Conservation (phyloP, 176 grass and related monocot genomes). For the Lolium perenne region DNA sequence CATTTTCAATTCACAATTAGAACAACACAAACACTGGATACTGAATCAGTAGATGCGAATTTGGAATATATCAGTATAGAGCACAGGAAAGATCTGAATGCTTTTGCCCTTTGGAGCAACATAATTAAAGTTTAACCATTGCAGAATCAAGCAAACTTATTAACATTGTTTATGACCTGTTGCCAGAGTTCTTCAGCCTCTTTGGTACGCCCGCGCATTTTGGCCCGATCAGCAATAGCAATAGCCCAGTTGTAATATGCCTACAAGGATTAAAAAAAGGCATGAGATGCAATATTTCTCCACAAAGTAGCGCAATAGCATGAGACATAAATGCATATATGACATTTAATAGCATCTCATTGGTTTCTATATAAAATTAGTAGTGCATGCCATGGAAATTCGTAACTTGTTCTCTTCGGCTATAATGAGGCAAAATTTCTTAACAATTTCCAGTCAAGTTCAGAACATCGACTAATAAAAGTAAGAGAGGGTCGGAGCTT, state of each 20-base stretch:
- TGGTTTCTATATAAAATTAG: background rate
- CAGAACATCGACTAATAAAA: background rate
- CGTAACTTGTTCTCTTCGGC: background rate
- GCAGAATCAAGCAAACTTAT: background rate
- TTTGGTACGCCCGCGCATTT: slow-evolving; percentile 85
- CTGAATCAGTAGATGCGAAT: background rate
- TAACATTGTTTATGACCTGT: slow-evolving; percentile 54
- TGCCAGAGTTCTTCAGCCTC: slow-evolving; percentile 92
- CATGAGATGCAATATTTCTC: background rate
- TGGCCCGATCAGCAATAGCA: slow-evolving; percentile 84
- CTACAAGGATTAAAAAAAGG: slow-evolving; percentile 39
- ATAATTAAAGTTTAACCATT: background rate
- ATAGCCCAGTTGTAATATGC: slow-evolving; percentile 91
- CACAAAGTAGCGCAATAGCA: background rate
- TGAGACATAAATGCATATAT: background rate
- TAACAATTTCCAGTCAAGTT: background rate
- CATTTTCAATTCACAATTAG: background rate
- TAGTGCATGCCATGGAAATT: background rate
- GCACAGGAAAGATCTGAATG: background rate
- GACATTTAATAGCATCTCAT: background rate
- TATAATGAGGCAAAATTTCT: background rate
- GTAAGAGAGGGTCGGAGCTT: background rate
- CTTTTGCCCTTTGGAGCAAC: background rate
- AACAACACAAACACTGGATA: background rate
- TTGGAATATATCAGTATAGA: background rate